Evolutionary conservation across 1,284 basidiomycete species (phyloP).

Genomic region (Rhodofomes roseus): DNA sequence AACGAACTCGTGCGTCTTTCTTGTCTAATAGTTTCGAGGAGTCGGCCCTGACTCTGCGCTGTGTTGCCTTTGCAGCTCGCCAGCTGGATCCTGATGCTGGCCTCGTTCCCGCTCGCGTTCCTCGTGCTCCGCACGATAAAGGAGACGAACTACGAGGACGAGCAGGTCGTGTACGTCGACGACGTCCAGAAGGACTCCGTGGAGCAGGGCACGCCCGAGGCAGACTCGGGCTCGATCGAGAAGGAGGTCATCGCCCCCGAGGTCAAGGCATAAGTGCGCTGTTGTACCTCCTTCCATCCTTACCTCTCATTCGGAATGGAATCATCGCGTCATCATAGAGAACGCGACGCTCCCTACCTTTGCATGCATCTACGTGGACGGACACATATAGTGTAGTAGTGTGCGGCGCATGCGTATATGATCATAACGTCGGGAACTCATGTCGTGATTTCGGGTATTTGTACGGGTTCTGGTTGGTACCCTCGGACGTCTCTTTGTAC

Average conservation of each 20-base stretch:
- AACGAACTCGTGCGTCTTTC: constrained; percentile 30
- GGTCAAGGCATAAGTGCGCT: constrained; percentile 2
- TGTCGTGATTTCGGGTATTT: background rate
- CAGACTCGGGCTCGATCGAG: constrained; percentile 5
- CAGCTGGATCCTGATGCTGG: constrained; percentile 35
- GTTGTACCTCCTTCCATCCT: background rate
- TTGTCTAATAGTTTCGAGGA: background rate
- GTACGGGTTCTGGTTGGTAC: background rate
- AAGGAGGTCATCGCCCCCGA: constrained; percentile 4
- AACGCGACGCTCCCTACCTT: background rate
- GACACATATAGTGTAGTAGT: background rate
- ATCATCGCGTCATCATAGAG: background rate
- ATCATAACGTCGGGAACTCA: background rate
- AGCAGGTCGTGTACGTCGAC: constrained; percentile 30
- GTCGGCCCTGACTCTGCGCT: background rate
- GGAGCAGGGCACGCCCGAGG: constrained; percentile 15
- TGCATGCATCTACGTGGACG: background rate
- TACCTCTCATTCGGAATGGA: background rate
- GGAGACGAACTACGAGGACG: constrained; percentile 37
- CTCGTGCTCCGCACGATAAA: constrained; percentile 34
- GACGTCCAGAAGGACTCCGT: constrained; percentile 22
- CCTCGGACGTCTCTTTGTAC: background rate
- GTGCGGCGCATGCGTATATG: background rate
- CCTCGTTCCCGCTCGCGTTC: constrained; percentile 34
- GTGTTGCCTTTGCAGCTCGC: constrained; percentile 22